Base-by-base conservation (phyloP, 1,284 basidiomycete genomes). In the Sporisorium exsertum region DNA sequence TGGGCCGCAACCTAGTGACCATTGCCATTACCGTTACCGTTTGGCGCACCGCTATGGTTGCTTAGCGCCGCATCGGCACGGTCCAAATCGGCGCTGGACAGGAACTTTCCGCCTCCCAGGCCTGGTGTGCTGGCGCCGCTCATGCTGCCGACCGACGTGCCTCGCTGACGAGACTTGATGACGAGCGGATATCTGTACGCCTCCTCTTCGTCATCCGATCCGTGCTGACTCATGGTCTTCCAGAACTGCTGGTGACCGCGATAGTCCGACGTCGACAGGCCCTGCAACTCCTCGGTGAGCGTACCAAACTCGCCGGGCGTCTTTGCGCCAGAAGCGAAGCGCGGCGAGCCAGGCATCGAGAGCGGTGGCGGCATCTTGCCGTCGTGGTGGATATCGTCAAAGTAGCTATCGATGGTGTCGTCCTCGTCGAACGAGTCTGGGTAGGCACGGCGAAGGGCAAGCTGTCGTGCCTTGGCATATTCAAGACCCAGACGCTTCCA, bases 401-500 rank as follows among this genome's bases (percentile, higher is more conserved):
- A 89, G 84, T 92, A 81, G 68, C 72, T 91, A 33, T 81, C 78
- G 60, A 90, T 90, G 71, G 91, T 91, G 67, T 88, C 88, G 71
- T 89, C 88, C 67, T 88, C 90, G 16, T 77, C 77, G 87, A 97
- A 99, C 65, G 92, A 91, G 81, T 98, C 95, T 1, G 96, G 96
- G 86, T 99, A 98, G 13, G 96, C 96, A 53, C 96, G 89, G 74
- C 96, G 89, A 60, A 99, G 88, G 27, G 94, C 94, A 62, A 98
- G 88, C 87, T 97, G 95, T 55, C 96, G 89, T 40, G 94, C 93
- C 88, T 97, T 99, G 85, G 92, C 92, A 87, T 99, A 99, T 87
- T 99, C 96, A 77, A 98, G 91, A 5, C 96, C 96, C 27, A 99
- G 88, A 81, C 95, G 94, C 89, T 99, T 99, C 96, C 96, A 98